Evolutionary conservation across 1,284 basidiomycete species (phyloP).

Genomic region (Microbotryomycetes sp.): DNA sequence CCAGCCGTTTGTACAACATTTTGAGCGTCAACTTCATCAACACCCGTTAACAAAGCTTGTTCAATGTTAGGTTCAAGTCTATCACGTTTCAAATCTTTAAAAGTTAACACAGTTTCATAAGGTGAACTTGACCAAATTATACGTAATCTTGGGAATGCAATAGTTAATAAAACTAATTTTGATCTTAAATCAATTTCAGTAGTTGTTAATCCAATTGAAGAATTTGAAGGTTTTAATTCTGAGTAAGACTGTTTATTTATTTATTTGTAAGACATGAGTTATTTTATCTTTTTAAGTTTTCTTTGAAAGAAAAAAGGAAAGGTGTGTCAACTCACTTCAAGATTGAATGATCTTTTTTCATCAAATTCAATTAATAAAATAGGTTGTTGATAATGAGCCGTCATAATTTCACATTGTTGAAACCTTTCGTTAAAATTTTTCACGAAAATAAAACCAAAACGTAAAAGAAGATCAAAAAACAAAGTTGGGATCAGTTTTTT

Average conservation of each 20-base stretch:
- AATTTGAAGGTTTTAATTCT: background rate
- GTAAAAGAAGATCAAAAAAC: background rate
- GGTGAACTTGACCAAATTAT: slow-evolving; percentile 98
- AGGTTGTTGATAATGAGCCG: slow-evolving; percentile 87
- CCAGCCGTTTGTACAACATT: slow-evolving; percentile 11
- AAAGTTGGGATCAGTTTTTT: background rate
- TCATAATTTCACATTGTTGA: slow-evolving; percentile 96
- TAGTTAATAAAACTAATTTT: slow-evolving; percentile 80
- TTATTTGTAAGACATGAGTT: too few species aligned
- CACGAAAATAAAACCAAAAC: background rate
- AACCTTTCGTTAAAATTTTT: slow-evolving; percentile 55
- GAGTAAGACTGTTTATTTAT: background rate
- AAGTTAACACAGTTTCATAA: slow-evolving; percentile 83
- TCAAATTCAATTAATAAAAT: slow-evolving; percentile 97
- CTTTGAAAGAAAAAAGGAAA: too few species aligned
- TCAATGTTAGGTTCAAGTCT: slow-evolving; percentile 73
- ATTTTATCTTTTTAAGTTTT: too few species aligned
- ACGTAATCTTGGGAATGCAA: slow-evolving; percentile 82
- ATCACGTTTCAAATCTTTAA: slow-evolving; percentile 83
- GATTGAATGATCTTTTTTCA: slow-evolving; percentile 88
- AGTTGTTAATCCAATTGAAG: background rate
- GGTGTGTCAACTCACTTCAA: slow-evolving; percentile 59
- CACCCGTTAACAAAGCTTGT: slow-evolving; percentile 69
- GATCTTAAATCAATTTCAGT: slow-evolving; percentile 49
- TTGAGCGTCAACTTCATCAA: slow-evolving; percentile 48